Evolutionary conservation across 2,329 filamentous ascomycete genomes (phyloP).

Genomic region (Fusarium sp.): DNA sequence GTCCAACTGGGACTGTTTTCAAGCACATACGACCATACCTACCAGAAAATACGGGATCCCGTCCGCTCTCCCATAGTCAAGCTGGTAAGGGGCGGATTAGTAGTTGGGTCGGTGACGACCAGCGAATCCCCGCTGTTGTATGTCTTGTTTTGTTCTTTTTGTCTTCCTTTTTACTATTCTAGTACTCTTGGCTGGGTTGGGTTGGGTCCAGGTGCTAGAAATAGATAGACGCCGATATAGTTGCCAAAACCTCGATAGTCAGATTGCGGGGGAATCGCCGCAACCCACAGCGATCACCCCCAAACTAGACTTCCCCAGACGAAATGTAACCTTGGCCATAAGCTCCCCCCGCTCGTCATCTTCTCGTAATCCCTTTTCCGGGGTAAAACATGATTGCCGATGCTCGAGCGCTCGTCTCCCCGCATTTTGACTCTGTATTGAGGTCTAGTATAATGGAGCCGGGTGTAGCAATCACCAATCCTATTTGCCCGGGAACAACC

Average conservation of each 20-base stretch:
- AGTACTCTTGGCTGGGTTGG: neutral
- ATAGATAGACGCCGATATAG: slow-evolving; percentile 20
- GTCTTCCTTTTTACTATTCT: neutral
- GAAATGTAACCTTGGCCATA: neutral
- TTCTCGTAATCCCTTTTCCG: slow-evolving; percentile 25
- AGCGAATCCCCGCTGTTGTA: slow-evolving; percentile 26
- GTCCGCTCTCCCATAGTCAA: slow-evolving; percentile 31
- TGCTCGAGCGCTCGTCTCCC: slow-evolving; percentile 20
- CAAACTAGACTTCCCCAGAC: too few species aligned
- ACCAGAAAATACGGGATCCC: slow-evolving; percentile 30
- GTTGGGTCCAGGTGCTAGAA: too few species aligned
- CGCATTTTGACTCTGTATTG: slow-evolving; percentile 32
- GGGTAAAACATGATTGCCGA: slow-evolving; percentile 25
- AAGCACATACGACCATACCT: slow-evolving; percentile 29
- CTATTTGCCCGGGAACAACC: slow-evolving; percentile 35
- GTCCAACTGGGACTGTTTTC: fast-evolving
- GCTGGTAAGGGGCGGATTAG: slow-evolving; percentile 22
- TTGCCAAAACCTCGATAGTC: slow-evolving; percentile 10
- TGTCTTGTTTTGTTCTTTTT: neutral
- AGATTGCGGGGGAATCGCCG: slow-evolving; percentile 24
- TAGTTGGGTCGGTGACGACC: slow-evolving; percentile 24
- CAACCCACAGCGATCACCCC: slow-evolving; percentile 9
- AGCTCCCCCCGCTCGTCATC: slow-evolving; percentile 22
- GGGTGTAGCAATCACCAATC: slow-evolving; percentile 9
- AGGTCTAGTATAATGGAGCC: neutral